Conservation (phyloP, 208 protist species). For the Crithidia brevicula region DNA sequence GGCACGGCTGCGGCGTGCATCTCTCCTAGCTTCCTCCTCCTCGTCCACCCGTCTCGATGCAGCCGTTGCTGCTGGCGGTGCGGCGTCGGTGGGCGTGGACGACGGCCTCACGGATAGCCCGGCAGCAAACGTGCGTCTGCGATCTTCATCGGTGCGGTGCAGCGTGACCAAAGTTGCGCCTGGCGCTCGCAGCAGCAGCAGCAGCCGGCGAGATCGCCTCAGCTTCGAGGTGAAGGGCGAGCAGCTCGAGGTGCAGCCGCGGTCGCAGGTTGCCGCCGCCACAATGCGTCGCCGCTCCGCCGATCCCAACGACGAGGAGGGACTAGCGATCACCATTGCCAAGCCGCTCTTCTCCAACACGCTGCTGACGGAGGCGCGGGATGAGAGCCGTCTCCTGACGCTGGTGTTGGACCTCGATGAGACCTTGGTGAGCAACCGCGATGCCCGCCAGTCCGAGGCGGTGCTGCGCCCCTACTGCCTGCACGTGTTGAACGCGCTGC, state of each 20-base stretch:
- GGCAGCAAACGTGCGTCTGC: neutral
- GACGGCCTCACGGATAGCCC: constrained; percentile 33
- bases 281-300: neutral
- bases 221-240: constrained; percentile 4
- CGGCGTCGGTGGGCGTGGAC: neutral
- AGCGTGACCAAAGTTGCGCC: neutral
- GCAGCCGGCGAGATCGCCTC: constrained; percentile 1
- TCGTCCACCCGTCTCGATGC: neutral
- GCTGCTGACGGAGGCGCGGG: constrained; percentile 64
- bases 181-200: neutral
- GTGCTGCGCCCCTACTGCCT: constrained; percentile 88
- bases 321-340: neutral
- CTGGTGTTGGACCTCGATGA: constrained; percentile 94
- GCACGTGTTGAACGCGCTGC: constrained; percentile 87
- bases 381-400: constrained; percentile 70
- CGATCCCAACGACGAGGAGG: constrained; percentile 19
- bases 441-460: constrained; percentile 47
- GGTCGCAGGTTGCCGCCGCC: neutral
- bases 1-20: constrained; percentile 1
- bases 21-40: neutral
- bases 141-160: constrained; percentile 19
- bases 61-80: neutral
- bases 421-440: constrained; percentile 92
- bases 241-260: constrained; percentile 5
- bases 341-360: constrained; percentile 69